Percentiles rank a stretch among this genome's conserved stretches.
Conservation (phyloP, 768 basidiomycete species). For the Dentipellis fragilis region DNA sequence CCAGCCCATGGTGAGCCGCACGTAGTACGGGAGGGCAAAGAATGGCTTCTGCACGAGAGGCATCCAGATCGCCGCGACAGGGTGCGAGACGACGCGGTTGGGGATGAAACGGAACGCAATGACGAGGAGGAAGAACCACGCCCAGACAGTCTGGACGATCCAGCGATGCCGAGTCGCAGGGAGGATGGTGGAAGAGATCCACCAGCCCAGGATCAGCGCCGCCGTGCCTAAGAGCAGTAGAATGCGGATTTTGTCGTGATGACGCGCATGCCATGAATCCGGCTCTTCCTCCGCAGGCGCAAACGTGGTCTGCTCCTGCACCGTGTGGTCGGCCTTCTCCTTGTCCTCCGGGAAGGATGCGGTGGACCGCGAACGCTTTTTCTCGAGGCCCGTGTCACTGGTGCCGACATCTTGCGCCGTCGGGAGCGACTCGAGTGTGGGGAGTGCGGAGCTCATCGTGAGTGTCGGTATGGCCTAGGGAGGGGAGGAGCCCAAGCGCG, state of each 20-base stretch:
- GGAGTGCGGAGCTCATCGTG: conserved; percentile 1
- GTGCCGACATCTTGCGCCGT: neutral
- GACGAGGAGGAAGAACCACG: conserved; percentile 72
- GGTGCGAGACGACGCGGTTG: conserved; percentile 54
- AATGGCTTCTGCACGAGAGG: conserved; percentile 60
- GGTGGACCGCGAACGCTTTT: conserved; percentile 17
- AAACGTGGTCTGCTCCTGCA: neutral
- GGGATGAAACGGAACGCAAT: conserved; percentile 85
- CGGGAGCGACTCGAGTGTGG: neutral
- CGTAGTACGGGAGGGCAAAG: conserved; percentile 41
- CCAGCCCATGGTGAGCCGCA: conserved; percentile 64
- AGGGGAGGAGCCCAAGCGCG: neutral
- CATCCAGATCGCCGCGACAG: conserved; percentile 64
- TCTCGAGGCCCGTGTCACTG: conserved; percentile 6
- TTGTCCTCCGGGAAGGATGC: conserved; percentile 19
- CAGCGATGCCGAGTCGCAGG: conserved; percentile 66
- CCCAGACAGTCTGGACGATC: conserved; percentile 74
- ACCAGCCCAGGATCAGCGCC: conserved; percentile 69
- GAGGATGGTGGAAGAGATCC: conserved; percentile 69
- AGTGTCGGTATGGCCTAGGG: neutral
- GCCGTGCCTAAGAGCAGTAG: conserved; percentile 36
- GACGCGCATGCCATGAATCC: conserved; percentile 11
- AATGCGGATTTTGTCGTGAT: conserved; percentile 16
- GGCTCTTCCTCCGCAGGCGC: neutral
- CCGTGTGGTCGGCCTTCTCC: conserved; percentile 5